phyloP scores from a whole-genome alignment of 1,139 yeast species.

The Hemisphaericaspora subhashii region DNA sequence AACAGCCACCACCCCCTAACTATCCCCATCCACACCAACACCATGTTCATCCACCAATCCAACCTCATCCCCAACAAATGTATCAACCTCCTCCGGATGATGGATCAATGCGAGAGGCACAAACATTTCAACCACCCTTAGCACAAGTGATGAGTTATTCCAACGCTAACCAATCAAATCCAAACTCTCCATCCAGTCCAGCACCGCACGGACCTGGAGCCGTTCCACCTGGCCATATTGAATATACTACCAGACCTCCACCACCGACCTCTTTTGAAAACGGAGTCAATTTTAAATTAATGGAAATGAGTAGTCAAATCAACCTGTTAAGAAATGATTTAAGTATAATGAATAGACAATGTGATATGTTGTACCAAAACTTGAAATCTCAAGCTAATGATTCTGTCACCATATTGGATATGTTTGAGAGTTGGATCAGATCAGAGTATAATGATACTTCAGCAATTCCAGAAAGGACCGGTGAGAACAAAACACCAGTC shows the following conservation, averaged over 20 bases:
- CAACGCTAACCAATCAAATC: not conserved
- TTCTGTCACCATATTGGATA: constrained; percentile 48
- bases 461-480: constrained; percentile 2
- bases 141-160: constrained; percentile 9
- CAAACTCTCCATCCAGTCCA: constrained; percentile 1
- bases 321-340: constrained; percentile 30
- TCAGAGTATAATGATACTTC: not conserved
- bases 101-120: constrained; percentile 12
- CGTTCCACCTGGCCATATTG: constrained; percentile 13
- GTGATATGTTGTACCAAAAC: constrained; percentile 48
- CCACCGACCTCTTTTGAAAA: constrained; percentile 22
- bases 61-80: constrained; percentile 6
- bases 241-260: constrained; percentile 10
- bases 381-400: constrained; percentile 49
- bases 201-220: not conserved
- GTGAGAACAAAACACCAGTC: constrained; percentile 6
- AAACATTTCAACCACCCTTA: constrained; percentile 10
- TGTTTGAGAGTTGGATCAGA: constrained; percentile 33
- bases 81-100: constrained; percentile 6
- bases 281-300: constrained; percentile 30
- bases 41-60: constrained; percentile 9
- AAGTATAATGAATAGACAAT: constrained; percentile 41
- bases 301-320: constrained; percentile 43
- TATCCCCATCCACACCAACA: constrained; percentile 12
- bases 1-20: constrained; percentile 6